Conservation (phyloP, 495 filamentous ascomycete species). For the Aspergillus nidulans region DNA sequence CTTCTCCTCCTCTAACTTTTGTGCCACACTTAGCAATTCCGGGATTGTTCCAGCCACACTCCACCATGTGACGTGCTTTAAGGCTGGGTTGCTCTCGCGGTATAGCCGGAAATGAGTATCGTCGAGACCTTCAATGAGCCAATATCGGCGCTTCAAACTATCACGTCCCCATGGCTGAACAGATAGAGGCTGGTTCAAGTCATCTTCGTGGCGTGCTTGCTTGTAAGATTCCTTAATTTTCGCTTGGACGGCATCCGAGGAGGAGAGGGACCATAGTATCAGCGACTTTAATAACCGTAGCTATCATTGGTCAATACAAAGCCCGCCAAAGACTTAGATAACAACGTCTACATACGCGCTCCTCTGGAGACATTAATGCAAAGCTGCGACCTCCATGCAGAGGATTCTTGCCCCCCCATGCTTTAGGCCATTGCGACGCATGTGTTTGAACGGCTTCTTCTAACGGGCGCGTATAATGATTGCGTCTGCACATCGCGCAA, state of each 20-base stretch:
- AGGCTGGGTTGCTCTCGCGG: constrained; percentile 80
- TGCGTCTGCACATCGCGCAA: constrained; percentile 26
- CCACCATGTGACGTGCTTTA: constrained; percentile 80
- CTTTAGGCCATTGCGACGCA: constrained; percentile 80
- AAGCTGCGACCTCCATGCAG: constrained; percentile 75
- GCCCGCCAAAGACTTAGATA: background rate
- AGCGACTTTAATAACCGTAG: constrained; percentile 77
- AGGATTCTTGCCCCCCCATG: constrained; percentile 84
- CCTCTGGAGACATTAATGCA: constrained; percentile 67
- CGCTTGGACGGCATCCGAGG: constrained; percentile 74
- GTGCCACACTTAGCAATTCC: constrained; percentile 68
- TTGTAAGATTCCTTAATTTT: constrained; percentile 89
- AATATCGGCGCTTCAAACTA: constrained; percentile 86
- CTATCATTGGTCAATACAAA: constrained; percentile 43
- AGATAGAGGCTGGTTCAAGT: constrained; percentile 86
- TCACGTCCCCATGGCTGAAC: constrained; percentile 94
- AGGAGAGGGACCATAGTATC: constrained; percentile 84
- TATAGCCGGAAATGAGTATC: constrained; percentile 95
- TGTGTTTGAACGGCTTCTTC: constrained; percentile 90
- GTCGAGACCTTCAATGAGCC: constrained; percentile 87
- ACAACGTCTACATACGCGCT: constrained; percentile 61
- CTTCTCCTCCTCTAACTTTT: constrained; percentile 73
- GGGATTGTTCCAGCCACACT: constrained; percentile 87
- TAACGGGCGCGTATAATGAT: constrained; percentile 83
- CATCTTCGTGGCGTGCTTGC: constrained; percentile 80